A percentile compares a stretch with the other conserved stretches of the same genome.
Conservation (phyloP, 805 yeast genomes). For the Citeromyces matritensis region DNA sequence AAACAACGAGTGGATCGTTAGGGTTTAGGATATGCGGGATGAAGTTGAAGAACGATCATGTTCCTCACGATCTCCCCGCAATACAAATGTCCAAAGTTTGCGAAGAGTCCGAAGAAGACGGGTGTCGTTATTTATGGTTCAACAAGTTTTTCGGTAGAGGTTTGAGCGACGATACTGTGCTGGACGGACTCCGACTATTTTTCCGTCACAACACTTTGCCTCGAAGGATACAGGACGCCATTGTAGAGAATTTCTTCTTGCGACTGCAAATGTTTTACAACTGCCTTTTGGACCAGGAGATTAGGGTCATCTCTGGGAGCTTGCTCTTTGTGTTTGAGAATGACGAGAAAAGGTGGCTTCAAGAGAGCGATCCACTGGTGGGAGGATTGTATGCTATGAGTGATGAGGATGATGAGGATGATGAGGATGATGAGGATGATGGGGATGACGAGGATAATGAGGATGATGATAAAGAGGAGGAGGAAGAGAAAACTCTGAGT, state of each 20-base stretch:
- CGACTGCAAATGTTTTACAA: slow-evolving; percentile 54
- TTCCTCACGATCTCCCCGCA: neutral
- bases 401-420: slow-evolving; percentile 14
- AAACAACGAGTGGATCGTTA: slow-evolving; percentile 72
- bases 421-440: slow-evolving; percentile 17
- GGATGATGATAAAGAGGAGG: slow-evolving; percentile 10
- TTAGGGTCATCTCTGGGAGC: slow-evolving; percentile 58
- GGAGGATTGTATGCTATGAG: no score
- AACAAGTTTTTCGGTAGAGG: slow-evolving; percentile 63
- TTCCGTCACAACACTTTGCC: slow-evolving; percentile 22
- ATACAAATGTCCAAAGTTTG: slow-evolving; percentile 1
- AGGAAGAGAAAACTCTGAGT: slow-evolving; percentile 25
- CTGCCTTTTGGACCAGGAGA: slow-evolving; percentile 45
- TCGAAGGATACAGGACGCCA: slow-evolving; percentile 14
- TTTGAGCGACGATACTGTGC: slow-evolving; percentile 25
- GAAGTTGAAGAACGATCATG: slow-evolving; percentile 26
- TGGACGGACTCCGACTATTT: slow-evolving; percentile 27
- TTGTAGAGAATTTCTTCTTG: slow-evolving; percentile 31
- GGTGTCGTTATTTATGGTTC: slow-evolving; percentile 29
- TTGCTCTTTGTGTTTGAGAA: slow-evolving; percentile 64
- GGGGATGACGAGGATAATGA: slow-evolving; percentile 11
- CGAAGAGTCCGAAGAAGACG: neutral
- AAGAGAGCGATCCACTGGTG: slow-evolving; percentile 22
- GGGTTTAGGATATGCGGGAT: slow-evolving; percentile 81
- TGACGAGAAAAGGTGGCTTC: slow-evolving; percentile 39